A percentile compares a stretch with the other conserved stretches of the same genome.
These are phyloP conservation scores for Paxillus ammoniavirescens DNA, from an alignment of 768 basidiomycete genomes.

Conservation along the genomic window DNA sequence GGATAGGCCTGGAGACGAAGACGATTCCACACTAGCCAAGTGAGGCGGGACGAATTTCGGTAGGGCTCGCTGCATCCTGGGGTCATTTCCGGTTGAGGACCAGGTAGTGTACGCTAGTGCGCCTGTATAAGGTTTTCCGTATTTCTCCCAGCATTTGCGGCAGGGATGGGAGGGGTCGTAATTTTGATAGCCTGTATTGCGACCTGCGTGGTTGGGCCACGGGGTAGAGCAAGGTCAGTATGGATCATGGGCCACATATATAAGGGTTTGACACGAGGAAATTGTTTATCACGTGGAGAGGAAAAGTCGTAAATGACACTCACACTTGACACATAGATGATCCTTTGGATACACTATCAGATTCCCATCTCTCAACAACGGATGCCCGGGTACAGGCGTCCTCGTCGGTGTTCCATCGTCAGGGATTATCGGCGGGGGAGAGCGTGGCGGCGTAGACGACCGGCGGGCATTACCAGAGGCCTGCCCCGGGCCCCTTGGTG, in stretches of 20 bases:
- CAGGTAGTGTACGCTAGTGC: conserved; percentile 56
- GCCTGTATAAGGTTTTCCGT: conserved; percentile 58
- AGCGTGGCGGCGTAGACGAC: conserved; percentile 12
- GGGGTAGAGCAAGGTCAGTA: background rate
- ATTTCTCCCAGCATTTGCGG: conserved; percentile 71
- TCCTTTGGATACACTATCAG: conserved; percentile 70
- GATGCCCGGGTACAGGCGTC: conserved; percentile 62
- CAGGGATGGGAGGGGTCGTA: conserved; percentile 68
- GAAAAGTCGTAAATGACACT: conserved; percentile 10
- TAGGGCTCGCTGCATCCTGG: conserved; percentile 30
- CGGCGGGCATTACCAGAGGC: conserved; percentile 7
- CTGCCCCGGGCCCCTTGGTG: background rate
- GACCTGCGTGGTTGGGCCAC: conserved; percentile 41
- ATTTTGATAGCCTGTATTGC: conserved; percentile 73
- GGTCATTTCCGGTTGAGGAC: conserved; percentile 18
- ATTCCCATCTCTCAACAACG: conserved; percentile 58
- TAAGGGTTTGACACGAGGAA: background rate
- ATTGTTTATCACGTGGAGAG: too few species aligned
- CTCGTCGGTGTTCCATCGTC: conserved; percentile 65
- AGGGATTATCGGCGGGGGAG: conserved; percentile 15
- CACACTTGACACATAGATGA: conserved; percentile 68
- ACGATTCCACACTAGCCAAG: background rate
- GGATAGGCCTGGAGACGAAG: background rate
- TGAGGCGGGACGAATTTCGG: conserved; percentile 25
- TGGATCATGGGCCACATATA: background rate